Evolutionary conservation across 2,329 filamentous ascomycete species (phyloP).

Genomic region (Magnaporthiopsis poae): DNA sequence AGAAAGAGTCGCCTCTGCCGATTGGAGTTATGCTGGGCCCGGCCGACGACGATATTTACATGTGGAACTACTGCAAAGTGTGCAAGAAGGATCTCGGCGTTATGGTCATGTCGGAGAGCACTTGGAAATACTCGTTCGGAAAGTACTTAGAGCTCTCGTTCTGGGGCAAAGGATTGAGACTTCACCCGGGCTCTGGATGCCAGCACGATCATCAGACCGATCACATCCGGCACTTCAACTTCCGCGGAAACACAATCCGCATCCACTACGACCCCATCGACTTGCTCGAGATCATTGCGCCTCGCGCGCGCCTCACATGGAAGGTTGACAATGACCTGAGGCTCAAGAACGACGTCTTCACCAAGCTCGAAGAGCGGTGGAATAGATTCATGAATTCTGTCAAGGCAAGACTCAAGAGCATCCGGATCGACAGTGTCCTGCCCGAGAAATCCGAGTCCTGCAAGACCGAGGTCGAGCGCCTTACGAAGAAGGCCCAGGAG

Average conservation of each 20-base stretch:
- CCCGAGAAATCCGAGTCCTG: conserved; percentile 79
- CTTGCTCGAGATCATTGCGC: conserved; percentile 87
- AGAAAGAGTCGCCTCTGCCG: conserved; percentile 46
- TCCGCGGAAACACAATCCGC: conserved; percentile 72
- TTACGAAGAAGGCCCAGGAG: conserved; percentile 71
- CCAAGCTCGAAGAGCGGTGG: conserved; percentile 70
- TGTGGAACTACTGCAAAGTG: conserved; percentile 95
- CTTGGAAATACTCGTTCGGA: conserved; percentile 96
- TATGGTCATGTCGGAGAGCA: conserved; percentile 82
- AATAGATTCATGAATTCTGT: conserved; percentile 82
- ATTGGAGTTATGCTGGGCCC: conserved; percentile 38
- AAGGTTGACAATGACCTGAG: conserved; percentile 90
- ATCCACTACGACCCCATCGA: conserved; percentile 91
- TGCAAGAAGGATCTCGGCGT: conserved; percentile 85
- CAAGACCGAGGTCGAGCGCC: conserved; percentile 66
- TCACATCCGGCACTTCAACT: conserved; percentile 85
- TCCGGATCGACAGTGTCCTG: conserved; percentile 82
- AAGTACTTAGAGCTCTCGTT: conserved; percentile 98
- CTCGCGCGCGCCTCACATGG: conserved; percentile 84
- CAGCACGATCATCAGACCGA: conserved; percentile 87
- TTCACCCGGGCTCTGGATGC: conserved; percentile 61
- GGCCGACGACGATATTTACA: conserved; percentile 60
- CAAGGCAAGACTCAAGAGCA: conserved; percentile 70
- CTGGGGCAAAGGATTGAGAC: conserved; percentile 77
- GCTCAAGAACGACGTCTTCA: conserved; percentile 86